phyloP scores from a whole-genome alignment of 495 filamentous ascomycete species.

The Pyrenopolyporus hunteri region DNA sequence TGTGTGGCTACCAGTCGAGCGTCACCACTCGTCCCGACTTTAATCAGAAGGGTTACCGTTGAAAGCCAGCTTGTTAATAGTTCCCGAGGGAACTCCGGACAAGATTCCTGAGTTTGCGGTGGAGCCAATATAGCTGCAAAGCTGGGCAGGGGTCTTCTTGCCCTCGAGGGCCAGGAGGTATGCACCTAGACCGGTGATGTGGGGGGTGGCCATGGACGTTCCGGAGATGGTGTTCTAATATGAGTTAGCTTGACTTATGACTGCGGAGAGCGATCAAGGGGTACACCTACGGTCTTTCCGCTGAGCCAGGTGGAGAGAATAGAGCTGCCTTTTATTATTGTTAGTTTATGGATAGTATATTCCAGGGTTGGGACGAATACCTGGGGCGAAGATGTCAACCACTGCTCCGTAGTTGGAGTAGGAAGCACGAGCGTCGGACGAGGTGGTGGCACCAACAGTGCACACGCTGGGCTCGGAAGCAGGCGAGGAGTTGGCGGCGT shows the following conservation, averaged over 20 bases:
- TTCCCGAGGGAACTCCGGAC: conserved; percentile 49
- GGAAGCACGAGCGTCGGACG: conserved; percentile 54
- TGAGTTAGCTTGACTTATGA: background rate
- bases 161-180: conserved; percentile 62
- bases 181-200: conserved; percentile 65
- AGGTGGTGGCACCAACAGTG: conserved; percentile 64
- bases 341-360: background rate
- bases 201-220: conserved; percentile 70
- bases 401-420: conserved; percentile 69
- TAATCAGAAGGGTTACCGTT: conserved; percentile 54
- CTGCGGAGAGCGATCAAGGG: background rate
- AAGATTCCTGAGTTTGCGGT: conserved; percentile 45
- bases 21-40: background rate
- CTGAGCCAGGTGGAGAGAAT: conserved; percentile 65
- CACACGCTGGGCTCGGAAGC: conserved; percentile 62
- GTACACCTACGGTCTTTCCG: conserved; percentile 50
- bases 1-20: too few relatives aligned
- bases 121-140: conserved; percentile 52
- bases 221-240: conserved; percentile 69
- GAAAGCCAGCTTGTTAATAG: conserved; percentile 57
- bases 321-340: conserved; percentile 39
- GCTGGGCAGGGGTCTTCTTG: conserved; percentile 51
- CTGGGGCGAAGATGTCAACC: conserved; percentile 69
- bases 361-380: background rate
- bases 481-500: conserved; percentile 59